phyloP scores from a whole-genome alignment of 2,329 filamentous ascomycete genomes.

The Fusarium siculi region DNA sequence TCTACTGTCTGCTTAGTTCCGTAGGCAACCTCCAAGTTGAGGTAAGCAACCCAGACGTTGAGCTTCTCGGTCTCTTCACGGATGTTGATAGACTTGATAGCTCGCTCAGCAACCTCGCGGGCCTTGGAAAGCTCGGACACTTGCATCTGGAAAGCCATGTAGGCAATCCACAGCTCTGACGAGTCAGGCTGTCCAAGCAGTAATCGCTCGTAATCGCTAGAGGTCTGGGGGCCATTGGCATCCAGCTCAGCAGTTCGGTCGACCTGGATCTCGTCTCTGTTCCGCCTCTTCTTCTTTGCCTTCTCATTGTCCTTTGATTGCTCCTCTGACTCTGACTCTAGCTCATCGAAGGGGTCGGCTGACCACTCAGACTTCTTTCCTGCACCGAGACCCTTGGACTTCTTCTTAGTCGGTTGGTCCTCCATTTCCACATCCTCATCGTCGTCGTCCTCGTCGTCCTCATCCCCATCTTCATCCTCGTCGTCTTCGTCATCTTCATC shows the following conservation, averaged over 20 bases:
- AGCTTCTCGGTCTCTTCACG: conserved; percentile 92
- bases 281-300: conserved; percentile 73
- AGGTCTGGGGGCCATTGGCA: conserved; percentile 85
- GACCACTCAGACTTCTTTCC: conserved; percentile 92
- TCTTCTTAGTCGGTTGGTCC: conserved; percentile 50
- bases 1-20: conserved; percentile 85
- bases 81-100: conserved; percentile 89
- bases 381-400: conserved; percentile 50
- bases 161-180: conserved; percentile 93
- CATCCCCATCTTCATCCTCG: conserved; percentile 49
- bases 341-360: conserved; percentile 73
- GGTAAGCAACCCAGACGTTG: conserved; percentile 92
- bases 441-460: conserved; percentile 54
- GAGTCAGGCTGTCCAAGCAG: conserved; percentile 92
- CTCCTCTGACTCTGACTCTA: conserved; percentile 61
- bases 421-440: conserved; percentile 54
- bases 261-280: conserved; percentile 80
- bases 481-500: conserved; percentile 52
- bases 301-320: conserved; percentile 49
- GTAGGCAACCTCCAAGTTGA: conserved; percentile 94
- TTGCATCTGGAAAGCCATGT: conserved; percentile 99
- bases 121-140: conserved; percentile 90
- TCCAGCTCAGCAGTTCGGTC: conserved; percentile 95
- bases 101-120: conserved; percentile 88
- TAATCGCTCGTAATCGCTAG: conserved; percentile 92